Evolutionary conservation across 208 protist species (phyloP).

Genomic region (Leishmania tarentolae): DNA sequence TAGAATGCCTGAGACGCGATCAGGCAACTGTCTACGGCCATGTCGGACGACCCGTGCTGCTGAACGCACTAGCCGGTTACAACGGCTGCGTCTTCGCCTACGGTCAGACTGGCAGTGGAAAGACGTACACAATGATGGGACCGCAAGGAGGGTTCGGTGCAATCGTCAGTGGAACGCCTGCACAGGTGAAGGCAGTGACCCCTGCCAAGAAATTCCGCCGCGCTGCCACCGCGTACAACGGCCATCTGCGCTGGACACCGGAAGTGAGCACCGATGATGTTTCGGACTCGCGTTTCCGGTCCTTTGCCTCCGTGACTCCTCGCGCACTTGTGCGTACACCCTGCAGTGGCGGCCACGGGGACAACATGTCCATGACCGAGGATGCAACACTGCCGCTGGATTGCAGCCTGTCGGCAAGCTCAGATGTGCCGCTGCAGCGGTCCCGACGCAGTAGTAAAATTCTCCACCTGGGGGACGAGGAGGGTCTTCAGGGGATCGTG

Average conservation of each 20-base stretch:
- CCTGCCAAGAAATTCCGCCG: conserved; percentile 22
- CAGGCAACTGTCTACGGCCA: conserved; percentile 66
- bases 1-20: conserved; percentile 27
- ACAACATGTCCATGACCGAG: background rate
- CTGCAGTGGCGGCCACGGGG: background rate
- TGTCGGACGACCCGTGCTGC: conserved; percentile 68
- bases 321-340: background rate
- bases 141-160: conserved; percentile 25
- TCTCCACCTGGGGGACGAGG: conserved; percentile 2
- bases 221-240: conserved; percentile 24
- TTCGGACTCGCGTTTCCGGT: conserved; percentile 22
- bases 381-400: conserved; percentile 12
- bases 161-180: background rate
- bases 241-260: background rate
- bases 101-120: conserved; percentile 90
- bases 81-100: conserved; percentile 93
- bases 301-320: conserved; percentile 22
- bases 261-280: conserved; percentile 15
- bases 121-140: conserved; percentile 95
- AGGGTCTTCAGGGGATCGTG: conserved; percentile 68
- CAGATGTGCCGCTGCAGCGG: conserved; percentile 2
- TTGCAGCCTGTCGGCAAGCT: conserved; percentile 2
- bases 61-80: conserved; percentile 80
- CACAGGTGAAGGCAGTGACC: background rate
- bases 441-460: background rate